Evolutionary conservation across 2,329 filamentous ascomycete species (phyloP).

Genomic region (Cercospora sp.): DNA sequence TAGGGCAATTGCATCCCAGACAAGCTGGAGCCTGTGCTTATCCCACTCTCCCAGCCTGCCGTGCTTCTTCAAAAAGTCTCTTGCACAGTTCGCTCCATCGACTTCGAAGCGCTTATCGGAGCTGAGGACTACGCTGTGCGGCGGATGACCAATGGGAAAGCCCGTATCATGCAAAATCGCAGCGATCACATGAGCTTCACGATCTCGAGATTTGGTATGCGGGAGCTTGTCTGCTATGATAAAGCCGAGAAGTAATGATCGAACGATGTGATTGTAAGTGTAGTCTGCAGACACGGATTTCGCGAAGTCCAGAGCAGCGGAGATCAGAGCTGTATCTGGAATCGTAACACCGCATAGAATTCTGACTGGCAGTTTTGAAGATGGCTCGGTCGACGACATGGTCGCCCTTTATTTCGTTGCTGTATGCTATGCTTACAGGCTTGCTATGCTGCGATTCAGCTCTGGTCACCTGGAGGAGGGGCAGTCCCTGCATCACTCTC

Average conservation of each 20-base stretch:
- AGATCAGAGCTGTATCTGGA: conserved; percentile 42
- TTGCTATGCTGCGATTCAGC: neutral
- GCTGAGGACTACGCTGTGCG: conserved; percentile 45
- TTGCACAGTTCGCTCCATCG: conserved; percentile 50
- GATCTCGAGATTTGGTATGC: conserved; percentile 25
- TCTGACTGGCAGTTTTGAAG: neutral
- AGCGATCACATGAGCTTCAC: conserved; percentile 29
- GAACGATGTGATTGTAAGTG: conserved; percentile 44
- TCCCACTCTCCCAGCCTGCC: conserved; percentile 40
- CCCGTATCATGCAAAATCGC: conserved; percentile 42
- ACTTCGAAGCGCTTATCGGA: conserved; percentile 53
- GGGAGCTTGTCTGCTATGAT: conserved; percentile 40
- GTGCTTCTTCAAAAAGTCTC: conserved; percentile 41
- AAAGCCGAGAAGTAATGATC: conserved; percentile 42
- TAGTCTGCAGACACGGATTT: conserved; percentile 34
- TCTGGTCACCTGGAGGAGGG: neutral
- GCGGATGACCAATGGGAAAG: conserved; percentile 43
- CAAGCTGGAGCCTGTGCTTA: conserved; percentile 46
- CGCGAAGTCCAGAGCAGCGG: conserved; percentile 39
- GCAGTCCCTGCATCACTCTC: neutral
- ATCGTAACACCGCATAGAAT: conserved; percentile 38
- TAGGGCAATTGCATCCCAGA: conserved; percentile 54
- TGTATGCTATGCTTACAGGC: neutral
- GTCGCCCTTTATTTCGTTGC: neutral
- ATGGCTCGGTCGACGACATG: neutral